Evolutionary conservation across 352 stramenopile genomes (phyloP).

Genomic region (Globisporangium yorkense): DNA sequence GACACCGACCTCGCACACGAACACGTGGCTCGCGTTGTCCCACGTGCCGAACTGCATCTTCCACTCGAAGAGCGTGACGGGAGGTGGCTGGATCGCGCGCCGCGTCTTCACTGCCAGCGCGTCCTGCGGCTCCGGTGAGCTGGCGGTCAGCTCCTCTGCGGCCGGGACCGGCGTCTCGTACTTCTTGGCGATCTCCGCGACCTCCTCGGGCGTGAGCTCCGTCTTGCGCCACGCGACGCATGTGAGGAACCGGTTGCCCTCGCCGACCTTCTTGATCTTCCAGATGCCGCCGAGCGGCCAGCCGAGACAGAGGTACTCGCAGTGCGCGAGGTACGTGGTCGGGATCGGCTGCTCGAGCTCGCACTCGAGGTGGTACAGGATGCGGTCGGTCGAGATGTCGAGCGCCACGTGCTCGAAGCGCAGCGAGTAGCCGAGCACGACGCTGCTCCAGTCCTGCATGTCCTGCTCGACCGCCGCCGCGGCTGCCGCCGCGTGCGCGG

Average conservation of each 20-base stretch:
- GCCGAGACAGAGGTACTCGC: slow-evolving; percentile 37
- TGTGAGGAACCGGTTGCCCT: slow-evolving; percentile 23
- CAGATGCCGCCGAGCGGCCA: slow-evolving; percentile 49
- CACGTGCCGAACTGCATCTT: slow-evolving; percentile 52
- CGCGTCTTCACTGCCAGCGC: too few relatives aligned
- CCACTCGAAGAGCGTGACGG: slow-evolving; percentile 36
- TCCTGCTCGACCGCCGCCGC: slow-evolving; percentile 5
- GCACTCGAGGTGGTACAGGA: slow-evolving; percentile 41
- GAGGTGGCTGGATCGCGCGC: slow-evolving; percentile 2
- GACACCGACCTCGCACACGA: slow-evolving; percentile 35
- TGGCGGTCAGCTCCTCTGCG: not conserved
- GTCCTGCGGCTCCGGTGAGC: not conserved
- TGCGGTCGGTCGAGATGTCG: slow-evolving; percentile 36
- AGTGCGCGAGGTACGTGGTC: slow-evolving; percentile 19
- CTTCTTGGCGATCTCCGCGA: slow-evolving; percentile 32
- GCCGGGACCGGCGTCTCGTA: slow-evolving; percentile 2
- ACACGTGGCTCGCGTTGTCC: slow-evolving; percentile 37
- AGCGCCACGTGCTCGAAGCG: slow-evolving; percentile 39
- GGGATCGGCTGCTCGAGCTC: slow-evolving; percentile 37
- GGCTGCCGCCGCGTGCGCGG: not conserved
- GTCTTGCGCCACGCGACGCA: slow-evolving; percentile 49
- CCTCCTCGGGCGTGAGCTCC: slow-evolving; percentile 32
- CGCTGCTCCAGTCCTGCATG: slow-evolving; percentile 38
- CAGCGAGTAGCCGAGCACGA: slow-evolving; percentile 32
- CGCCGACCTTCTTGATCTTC: slow-evolving; percentile 31